Conservation (phyloP, 495 filamentous ascomycete species). For the Usnea hakonensis region DNA sequence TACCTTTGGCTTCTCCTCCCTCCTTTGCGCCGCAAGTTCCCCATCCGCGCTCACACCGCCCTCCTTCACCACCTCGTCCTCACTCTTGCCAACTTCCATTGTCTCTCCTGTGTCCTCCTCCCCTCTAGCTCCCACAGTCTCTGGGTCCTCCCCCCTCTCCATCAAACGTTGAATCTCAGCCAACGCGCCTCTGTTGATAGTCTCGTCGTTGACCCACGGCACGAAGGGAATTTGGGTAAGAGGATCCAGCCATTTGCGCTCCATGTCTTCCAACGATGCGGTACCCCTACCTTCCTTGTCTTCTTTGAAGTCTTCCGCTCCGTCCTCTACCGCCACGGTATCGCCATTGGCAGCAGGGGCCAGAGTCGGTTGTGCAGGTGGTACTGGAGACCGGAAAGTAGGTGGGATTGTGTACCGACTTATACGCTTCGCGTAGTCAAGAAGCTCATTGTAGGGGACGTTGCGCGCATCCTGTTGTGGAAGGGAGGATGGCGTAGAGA, state of each 20-base stretch:
- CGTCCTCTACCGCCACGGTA: constrained; percentile 6
- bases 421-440: constrained; percentile 65
- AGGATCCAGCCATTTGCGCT: constrained; percentile 46
- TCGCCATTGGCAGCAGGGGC: constrained; percentile 15
- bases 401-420: constrained; percentile 64
- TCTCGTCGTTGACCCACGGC: constrained; percentile 62
- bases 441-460: constrained; percentile 58
- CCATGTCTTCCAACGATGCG: constrained; percentile 23
- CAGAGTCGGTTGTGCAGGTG: constrained; percentile 21
- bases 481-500: constrained; percentile 46
- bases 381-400: constrained; percentile 32
- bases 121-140: constrained; percentile 45
- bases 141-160: constrained; percentile 50
- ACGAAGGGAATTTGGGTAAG: constrained; percentile 43
- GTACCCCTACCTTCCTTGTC: constrained; percentile 21
- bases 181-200: constrained; percentile 56
- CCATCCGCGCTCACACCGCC: constrained; percentile 18
- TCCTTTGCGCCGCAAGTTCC: constrained; percentile 23
- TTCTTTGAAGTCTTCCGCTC: constrained; percentile 20
- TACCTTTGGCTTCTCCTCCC: constrained; percentile 30
- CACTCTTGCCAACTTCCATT: constrained; percentile 14
- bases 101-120: constrained; percentile 39
- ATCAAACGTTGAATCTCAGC: constrained; percentile 48
- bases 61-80: constrained; percentile 30
- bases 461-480: constrained; percentile 34